Evolutionary conservation across 2,329 filamentous ascomycete species (phyloP).

Genomic region (Sphaerulina vaccinii): DNA sequence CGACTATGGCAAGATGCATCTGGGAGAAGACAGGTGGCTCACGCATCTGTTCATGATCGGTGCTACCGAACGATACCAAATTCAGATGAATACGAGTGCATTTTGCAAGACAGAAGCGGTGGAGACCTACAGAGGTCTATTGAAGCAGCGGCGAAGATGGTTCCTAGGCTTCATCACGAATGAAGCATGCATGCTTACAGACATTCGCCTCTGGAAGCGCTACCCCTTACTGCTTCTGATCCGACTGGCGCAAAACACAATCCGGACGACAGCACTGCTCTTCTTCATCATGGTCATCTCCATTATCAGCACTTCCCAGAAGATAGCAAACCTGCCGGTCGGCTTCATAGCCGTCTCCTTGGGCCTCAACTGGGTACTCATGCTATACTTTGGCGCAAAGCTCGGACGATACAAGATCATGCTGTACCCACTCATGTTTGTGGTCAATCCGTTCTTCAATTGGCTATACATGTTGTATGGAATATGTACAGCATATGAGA

Average conservation of each 20-base stretch:
- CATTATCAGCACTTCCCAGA: conserved; percentile 78
- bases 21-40: conserved; percentile 94
- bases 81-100: conserved; percentile 94
- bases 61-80: conserved; percentile 87
- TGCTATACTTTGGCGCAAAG: conserved; percentile 91
- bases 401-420: conserved; percentile 88
- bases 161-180: conserved; percentile 98
- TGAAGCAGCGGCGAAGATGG: conserved; percentile 95
- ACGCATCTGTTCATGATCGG: conserved; percentile 99
- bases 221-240: conserved; percentile 85
- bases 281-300: conserved; percentile 94
- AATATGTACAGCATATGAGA: conserved; percentile 88
- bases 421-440: conserved; percentile 93
- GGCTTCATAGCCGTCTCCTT: conserved; percentile 92
- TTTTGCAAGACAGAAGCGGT: conserved; percentile 99
- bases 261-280: conserved; percentile 86
- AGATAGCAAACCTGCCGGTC: conserved; percentile 74
- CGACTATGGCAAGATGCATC: conserved; percentile 91
- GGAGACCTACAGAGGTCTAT: conserved; percentile 76
- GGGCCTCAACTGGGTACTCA: conserved; percentile 89
- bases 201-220: conserved; percentile 83
- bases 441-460: conserved; percentile 95
- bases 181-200: conserved; percentile 96
- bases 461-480: conserved; percentile 98
- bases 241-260: conserved; percentile 93